Evolutionary conservation across 2,329 filamentous ascomycete genomes (phyloP).

Genomic region (Ciborinia camelliae): DNA sequence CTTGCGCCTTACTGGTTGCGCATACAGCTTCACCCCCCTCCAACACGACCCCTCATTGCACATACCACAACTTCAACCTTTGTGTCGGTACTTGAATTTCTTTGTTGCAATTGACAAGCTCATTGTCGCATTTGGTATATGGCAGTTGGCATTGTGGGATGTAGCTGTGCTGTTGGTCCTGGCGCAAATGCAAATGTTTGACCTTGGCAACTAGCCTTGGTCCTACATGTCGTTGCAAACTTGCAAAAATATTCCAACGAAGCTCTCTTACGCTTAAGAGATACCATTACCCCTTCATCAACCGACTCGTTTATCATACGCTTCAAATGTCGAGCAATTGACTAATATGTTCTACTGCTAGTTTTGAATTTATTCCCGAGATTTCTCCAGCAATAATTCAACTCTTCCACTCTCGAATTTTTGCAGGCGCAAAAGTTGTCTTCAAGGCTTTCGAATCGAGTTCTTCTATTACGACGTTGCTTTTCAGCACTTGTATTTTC

Average conservation of each 20-base stretch:
- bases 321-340: slow-evolving; percentile 22
- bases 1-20: slow-evolving; percentile 35
- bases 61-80: slow-evolving; percentile 23
- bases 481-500: slow-evolving; percentile 27
- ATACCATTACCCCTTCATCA: slow-evolving; percentile 18
- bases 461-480: slow-evolving; percentile 25
- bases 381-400: slow-evolving; percentile 33
- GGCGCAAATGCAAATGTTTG: slow-evolving; percentile 35
- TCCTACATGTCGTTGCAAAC: slow-evolving; percentile 32
- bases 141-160: slow-evolving; percentile 25
- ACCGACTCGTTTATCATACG: background rate
- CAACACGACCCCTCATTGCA: slow-evolving; percentile 23
- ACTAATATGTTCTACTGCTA: slow-evolving; percentile 30
- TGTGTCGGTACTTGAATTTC: slow-evolving; percentile 15
- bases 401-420: slow-evolving; percentile 34
- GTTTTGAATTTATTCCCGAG: slow-evolving; percentile 35
- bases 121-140: slow-evolving; percentile 24
- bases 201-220: slow-evolving; percentile 24
- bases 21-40: slow-evolving; percentile 26
- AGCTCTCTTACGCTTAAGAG: slow-evolving; percentile 17
- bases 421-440: slow-evolving; percentile 35
- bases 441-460: slow-evolving; percentile 29
- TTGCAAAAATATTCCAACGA: slow-evolving; percentile 29
- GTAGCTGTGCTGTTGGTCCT: slow-evolving; percentile 26
- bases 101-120: slow-evolving; percentile 16